These are phyloP conservation scores for Rhodomyrtus tomentosa DNA, from an alignment of 345 rosid genomes.

Conservation along the genomic window DNA sequence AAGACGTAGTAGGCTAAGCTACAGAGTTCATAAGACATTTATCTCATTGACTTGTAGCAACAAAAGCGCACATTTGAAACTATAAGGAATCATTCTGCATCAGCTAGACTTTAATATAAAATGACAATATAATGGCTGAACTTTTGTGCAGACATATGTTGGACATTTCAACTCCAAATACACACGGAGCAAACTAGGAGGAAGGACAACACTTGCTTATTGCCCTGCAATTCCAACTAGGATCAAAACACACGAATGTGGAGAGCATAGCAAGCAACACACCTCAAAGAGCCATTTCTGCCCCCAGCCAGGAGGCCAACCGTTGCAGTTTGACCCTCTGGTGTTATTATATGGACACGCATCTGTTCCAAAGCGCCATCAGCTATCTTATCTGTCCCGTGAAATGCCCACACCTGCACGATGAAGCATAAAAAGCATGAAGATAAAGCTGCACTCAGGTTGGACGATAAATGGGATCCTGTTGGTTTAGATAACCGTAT, in stretches of 20 bases:
- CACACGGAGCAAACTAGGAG: neutral
- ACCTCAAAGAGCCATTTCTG: conserved; percentile 51
- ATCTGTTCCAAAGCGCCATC: conserved; percentile 45
- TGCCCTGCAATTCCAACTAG: neutral
- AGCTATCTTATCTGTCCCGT: conserved; percentile 15
- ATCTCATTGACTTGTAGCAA: neutral
- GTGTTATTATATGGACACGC: conserved; percentile 25
- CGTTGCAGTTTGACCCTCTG: conserved; percentile 31
- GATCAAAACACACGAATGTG: neutral
- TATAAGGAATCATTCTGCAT: neutral
- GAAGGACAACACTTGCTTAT: neutral
- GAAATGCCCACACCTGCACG: conserved; percentile 52
- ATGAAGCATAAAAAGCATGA: neutral
- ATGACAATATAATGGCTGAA: neutral
- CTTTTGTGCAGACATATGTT: neutral
- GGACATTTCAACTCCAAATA: neutral
- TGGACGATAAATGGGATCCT: neutral
- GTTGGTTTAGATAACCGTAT: neutral
- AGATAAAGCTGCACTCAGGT: neutral
- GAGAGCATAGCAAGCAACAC: neutral
- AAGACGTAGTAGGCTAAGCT: neutral
- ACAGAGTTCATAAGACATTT: neutral
- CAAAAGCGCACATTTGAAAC: neutral
- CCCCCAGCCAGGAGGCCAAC: conserved; percentile 47
- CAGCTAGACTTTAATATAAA: neutral